Percentiles rank a stretch among this genome's conserved stretches.
These are phyloP conservation scores for Ophiocordyceps robertsii DNA, from an alignment of 2,329 filamentous ascomycete species.

Conservation along the genomic window DNA sequence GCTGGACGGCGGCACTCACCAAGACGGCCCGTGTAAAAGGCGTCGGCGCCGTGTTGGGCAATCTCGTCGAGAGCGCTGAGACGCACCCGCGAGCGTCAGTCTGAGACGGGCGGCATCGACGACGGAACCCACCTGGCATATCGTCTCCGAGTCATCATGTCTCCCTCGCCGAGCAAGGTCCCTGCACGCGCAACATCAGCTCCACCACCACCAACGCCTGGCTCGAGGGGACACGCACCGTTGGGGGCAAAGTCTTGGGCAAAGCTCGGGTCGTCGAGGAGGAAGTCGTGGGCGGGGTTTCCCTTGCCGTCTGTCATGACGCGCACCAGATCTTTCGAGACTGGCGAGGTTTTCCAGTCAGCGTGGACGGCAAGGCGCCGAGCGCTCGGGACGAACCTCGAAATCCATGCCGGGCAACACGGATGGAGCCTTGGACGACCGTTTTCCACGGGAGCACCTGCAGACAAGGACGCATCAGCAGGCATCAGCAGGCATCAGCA, in stretches of 20 bases:
- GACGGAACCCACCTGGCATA: constrained; percentile 43
- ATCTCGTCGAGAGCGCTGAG: constrained; percentile 58
- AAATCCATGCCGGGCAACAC: constrained; percentile 64
- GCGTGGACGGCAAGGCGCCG: no score
- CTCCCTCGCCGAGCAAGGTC: constrained; percentile 54
- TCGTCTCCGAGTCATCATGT: constrained; percentile 66
- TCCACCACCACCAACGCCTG: neutral
- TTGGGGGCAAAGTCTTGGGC: constrained; percentile 81
- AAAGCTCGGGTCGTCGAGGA: constrained; percentile 65
- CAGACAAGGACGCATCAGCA: neutral
- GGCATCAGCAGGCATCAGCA: no score
- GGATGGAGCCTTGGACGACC: constrained; percentile 61
- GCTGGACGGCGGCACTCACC: constrained; percentile 15
- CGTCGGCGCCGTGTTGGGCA: constrained; percentile 56
- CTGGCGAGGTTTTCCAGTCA: constrained; percentile 10
- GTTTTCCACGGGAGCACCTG: constrained; percentile 52
- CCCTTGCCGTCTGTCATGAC: constrained; percentile 50
- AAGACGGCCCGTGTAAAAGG: constrained; percentile 61
- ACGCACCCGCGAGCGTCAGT: neutral
- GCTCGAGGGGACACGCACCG: constrained; percentile 22
- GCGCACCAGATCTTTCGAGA: constrained; percentile 59
- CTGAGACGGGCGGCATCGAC: no score
- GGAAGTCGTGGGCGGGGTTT: constrained; percentile 37
- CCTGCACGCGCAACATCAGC: constrained; percentile 20
- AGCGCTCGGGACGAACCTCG: constrained; percentile 15